Evolutionary conservation across 2,329 filamentous ascomycete genomes (phyloP), one percentile per base, ranked within the genome.

Genomic region (Arthrobotrys sinensis): DNA sequence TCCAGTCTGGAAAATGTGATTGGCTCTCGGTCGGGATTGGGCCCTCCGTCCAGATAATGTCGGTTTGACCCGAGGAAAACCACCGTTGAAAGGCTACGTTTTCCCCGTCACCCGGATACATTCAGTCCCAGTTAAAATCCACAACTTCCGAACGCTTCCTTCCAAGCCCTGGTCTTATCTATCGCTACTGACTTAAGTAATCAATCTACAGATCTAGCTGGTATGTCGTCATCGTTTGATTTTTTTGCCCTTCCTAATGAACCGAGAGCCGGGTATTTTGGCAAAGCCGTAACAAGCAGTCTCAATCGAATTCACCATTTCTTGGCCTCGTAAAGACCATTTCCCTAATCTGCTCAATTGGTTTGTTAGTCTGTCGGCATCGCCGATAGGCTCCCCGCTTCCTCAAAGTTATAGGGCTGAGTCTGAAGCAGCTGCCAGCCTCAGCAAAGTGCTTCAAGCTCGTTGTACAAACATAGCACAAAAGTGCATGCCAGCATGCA

Each of bases 41-140:
- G 32, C 3, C 48, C 48, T 52, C 48, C 48, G 48, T 32, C 12
- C 48, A 32, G 48, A 52, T 32, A 55, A 16, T 16, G 32, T 57
- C 52, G 52, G 52, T 38, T 38, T 57, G 52, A 38, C 38, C 52
- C 52, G 52, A 57, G 52, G 52, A 36, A 57, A 38, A 12, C 7
- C 24, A 28, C 24, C 12, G 32, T 32, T 50, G 19, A 28, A 28
- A 6, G 12, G 11, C 14, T 50, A 10, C 12, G 19, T 52, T 11
- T 38, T n/a, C 36, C 52, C 52, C 52, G 32, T 38, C 52, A 57
- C 16, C 52, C 32, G 52, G 28, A 2, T 19, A 4, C n/a, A n/a
- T 28, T 28, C 24, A 28, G 24, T 28, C 24, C 24, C 24, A 28
- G 24, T 28, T 28, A 36, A 34, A 34, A 55, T 38, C 52, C 50